Conservation (phyloP, 192 early-diverging fungal species). For the Gryganskiella cystojenkinii region DNA sequence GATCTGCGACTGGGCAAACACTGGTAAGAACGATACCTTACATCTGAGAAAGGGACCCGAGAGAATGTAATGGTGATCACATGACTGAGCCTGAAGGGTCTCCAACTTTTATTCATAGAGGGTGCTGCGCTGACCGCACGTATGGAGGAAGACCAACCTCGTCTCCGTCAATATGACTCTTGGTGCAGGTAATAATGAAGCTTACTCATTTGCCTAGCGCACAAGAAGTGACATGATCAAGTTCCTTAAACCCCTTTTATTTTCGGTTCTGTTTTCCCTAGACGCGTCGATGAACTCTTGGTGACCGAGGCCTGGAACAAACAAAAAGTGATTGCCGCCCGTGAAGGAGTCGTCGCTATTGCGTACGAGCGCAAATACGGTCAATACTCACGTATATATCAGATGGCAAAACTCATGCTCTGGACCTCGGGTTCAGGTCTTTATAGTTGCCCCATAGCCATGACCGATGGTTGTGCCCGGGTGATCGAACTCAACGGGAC, state of each 20-base stretch:
- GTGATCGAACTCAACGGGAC: conserved; percentile 67
- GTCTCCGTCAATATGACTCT: conserved; percentile 72
- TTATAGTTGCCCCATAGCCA: conserved; percentile 73
- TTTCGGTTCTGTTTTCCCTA: not conserved
- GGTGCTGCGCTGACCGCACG: conserved; percentile 57
- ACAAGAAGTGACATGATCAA: not conserved
- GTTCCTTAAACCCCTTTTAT: not conserved
- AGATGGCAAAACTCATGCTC: conserved; percentile 76
- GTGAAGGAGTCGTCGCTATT: conserved; percentile 73
- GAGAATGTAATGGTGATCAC: too few relatives aligned
- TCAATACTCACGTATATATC: conserved; percentile 64
- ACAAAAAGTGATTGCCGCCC: conserved; percentile 68
- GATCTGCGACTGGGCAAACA: conserved; percentile 46
- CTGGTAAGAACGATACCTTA: conserved; percentile 28
- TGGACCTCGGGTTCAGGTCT: conserved; percentile 65
- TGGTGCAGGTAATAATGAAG: conserved; percentile 61
- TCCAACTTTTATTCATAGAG: too few relatives aligned
- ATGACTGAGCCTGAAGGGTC: too few relatives aligned
- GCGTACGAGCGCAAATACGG: conserved; percentile 67
- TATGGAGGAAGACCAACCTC: conserved; percentile 70
- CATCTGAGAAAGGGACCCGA: too few relatives aligned
- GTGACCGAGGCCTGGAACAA: conserved; percentile 70
- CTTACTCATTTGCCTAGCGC: not conserved
- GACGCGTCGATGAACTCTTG: conserved; percentile 69
- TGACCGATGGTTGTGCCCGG: conserved; percentile 78